phyloP scores from a whole-genome alignment of 805 yeast genomes.

The Isabelozyma rhagii region DNA sequence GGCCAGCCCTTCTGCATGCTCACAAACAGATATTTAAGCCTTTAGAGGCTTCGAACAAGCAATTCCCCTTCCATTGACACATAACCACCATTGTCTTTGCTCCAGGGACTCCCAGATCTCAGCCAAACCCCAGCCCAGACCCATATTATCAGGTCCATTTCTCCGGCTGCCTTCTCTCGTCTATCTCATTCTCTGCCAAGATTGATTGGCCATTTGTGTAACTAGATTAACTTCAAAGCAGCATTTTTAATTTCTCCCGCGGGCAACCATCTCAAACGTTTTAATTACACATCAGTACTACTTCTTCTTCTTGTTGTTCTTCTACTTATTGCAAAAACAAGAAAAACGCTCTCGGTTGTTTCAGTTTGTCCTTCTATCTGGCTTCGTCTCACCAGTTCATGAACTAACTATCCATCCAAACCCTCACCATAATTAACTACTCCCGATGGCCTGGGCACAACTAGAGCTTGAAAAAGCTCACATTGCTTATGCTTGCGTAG shows the following conservation, averaged over 20 bases:
- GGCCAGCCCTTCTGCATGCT: too few relatives aligned
- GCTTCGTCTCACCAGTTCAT: slow-evolving; percentile 1
- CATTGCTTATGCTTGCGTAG: slow-evolving; percentile 83
- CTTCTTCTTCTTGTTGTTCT: neutral
- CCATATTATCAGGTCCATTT: too few relatives aligned
- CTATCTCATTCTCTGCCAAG: neutral
- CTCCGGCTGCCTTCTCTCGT: neutral
- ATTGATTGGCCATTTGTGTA: neutral
- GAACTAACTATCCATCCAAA: neutral
- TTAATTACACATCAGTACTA: too few relatives aligned
- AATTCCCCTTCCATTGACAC: too few relatives aligned
- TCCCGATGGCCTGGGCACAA: neutral
- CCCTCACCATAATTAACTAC: slow-evolving; percentile 7
- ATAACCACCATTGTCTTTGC: too few relatives aligned
- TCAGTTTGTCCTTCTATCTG: neutral
- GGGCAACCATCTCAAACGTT: too few relatives aligned
- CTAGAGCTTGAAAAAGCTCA: slow-evolving; percentile 60
- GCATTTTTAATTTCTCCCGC: neutral
- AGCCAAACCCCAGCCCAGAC: too few relatives aligned
- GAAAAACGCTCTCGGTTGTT: neutral
- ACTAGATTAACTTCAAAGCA: neutral
- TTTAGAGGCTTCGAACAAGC: too few relatives aligned
- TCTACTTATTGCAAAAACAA: neutral
- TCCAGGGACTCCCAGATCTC: too few relatives aligned
- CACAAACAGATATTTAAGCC: too few relatives aligned